Evolutionary conservation across 2,329 filamentous ascomycete genomes (phyloP), one percentile per base, ranked within the genome.

Genomic region (Volutella citrinella): DNA sequence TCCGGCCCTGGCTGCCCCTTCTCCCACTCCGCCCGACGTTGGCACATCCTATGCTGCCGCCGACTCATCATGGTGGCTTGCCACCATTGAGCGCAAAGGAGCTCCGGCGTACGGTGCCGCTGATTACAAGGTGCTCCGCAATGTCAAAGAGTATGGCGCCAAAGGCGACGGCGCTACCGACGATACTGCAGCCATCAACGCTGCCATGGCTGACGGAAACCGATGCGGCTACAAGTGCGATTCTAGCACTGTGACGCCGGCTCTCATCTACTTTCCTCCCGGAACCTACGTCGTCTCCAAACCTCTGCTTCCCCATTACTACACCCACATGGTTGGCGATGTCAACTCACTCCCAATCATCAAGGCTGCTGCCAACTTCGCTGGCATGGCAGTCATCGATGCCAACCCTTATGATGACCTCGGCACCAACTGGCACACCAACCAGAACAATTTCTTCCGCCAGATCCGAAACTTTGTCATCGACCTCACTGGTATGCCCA

Each of bases 301-400:
- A 53, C 87, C 91, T 15, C 78, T 97, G 47, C 65, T 89, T 32
- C 84, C 89, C 59, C 84, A 83, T 63, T 97, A 97, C 72, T 95
- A 95, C 69, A 95, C 90, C 9, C 89, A 96, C 60, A 78, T 97
- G 42, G 72, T 96, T 21, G 91, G 91, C 37, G 89, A 97, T 66
- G 80, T 83, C 30, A 56, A 77, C 51, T 70, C 76, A 43, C 63
- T 82, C 11, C 89, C 91, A 1, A 82, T 82, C 1, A 71, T 96
- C 61, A 88, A 91, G 68, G 84, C 84, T 4, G 61, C 78, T 3
- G 59, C 81, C 26, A 68, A 70, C 51, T 98, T 97, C 55, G 47
- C 70, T 4, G 93, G 91, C 28, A 94, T 96, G 69, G 90, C 85
- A 26, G 76, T 97, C 33, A 84, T 98, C 47, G 90, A 96, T 57